Evolutionary conservation across 495 filamentous ascomycete genomes (phyloP).

Genomic region (Cudoniella acicularis): DNA sequence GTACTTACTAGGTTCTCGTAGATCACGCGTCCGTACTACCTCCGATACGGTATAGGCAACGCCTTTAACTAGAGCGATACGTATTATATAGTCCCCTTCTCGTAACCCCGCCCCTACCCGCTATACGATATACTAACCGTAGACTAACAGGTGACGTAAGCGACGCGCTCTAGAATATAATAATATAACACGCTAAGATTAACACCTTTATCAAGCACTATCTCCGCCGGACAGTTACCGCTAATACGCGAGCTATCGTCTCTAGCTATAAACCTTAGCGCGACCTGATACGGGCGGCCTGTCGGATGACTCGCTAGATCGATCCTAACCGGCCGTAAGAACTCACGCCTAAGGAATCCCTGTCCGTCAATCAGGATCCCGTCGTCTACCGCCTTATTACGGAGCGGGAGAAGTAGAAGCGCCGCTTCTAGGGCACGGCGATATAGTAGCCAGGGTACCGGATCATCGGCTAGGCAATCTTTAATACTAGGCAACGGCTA

Average conservation of each 20-base stretch:
- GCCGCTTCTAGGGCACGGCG: constrained; percentile 21
- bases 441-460: constrained; percentile 25
- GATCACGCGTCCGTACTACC: constrained; percentile 32
- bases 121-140: constrained; percentile 20
- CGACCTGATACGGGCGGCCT: constrained; percentile 32
- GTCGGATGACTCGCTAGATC: constrained; percentile 32
- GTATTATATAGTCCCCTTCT: constrained; percentile 16
- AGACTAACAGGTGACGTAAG: constrained; percentile 29
- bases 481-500: too few relatives aligned
- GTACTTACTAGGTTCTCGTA: constrained; percentile 31
- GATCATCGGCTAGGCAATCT: too few relatives aligned
- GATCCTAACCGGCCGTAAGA: constrained; percentile 31
- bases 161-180: constrained; percentile 33
- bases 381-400: constrained; percentile 23
- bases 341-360: constrained; percentile 27
- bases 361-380: constrained; percentile 28
- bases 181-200: constrained; percentile 33
- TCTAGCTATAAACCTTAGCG: constrained; percentile 30
- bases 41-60: constrained; percentile 35
- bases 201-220: constrained; percentile 35
- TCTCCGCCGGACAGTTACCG: constrained; percentile 30
- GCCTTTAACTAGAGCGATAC: constrained; percentile 35
- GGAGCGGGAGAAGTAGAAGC: constrained; percentile 23
- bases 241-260: constrained; percentile 32
- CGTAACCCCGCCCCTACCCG: background rate